phyloP scores from a whole-genome alignment of 139 green algal genomes.

The Chlorella sp. region DNA sequence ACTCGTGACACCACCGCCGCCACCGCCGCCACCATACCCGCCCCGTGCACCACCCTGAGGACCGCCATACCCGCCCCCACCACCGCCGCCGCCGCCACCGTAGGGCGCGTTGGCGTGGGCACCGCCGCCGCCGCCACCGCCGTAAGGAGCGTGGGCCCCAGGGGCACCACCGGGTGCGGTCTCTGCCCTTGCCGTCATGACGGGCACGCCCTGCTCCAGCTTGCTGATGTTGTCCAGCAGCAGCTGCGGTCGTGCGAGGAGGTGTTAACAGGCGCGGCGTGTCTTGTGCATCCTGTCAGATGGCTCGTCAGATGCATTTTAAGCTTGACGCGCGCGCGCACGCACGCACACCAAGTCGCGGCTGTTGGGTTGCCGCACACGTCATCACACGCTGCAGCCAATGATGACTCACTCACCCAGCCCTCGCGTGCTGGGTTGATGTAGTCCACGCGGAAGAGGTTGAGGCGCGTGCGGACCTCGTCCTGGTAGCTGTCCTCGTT shows the following conservation, averaged over 20 bases:
- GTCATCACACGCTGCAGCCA: no score
- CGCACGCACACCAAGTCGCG: neutral
- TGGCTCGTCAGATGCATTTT: no score
- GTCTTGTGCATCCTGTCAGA: no score
- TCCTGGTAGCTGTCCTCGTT: slow-evolving; percentile 86
- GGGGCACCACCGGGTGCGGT: no score
- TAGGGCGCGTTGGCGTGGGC: neutral
- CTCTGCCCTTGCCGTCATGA: no score
- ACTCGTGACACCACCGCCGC: neutral
- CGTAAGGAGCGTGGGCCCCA: neutral
- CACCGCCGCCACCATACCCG: neutral
- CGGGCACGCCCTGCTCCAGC: slow-evolving; percentile 5
- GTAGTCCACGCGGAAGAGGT: slow-evolving; percentile 24
- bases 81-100: neutral
- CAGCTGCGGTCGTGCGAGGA: no score
- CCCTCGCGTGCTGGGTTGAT: slow-evolving; percentile 19
- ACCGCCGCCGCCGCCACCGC: neutral
- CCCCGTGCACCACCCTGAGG: neutral
- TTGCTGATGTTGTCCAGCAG: slow-evolving; percentile 8
- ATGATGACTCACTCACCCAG: slow-evolving; percentile 9
- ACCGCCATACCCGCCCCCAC: neutral
- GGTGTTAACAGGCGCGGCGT: no score
- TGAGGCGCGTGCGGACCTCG: slow-evolving; percentile 70
- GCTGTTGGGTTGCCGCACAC: neutral
- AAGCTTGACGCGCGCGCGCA: no score